Evolutionary conservation across 768 basidiomycete species (phyloP), one percentile per base, ranked within the genome.

Genomic region (Kwoniella dendrophila): DNA sequence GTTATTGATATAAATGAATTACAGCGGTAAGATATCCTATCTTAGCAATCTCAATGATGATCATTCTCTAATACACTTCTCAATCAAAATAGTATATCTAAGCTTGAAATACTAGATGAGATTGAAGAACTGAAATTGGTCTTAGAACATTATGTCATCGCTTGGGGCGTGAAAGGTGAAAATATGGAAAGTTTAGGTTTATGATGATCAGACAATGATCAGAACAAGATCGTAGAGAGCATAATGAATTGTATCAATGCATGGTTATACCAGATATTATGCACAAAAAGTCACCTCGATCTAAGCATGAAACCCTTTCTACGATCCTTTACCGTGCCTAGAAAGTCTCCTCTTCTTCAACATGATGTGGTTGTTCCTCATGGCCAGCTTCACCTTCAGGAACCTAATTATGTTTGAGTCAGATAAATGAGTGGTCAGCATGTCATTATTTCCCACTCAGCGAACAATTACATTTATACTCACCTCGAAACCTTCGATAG

Each of bases 61-160:
- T 45, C 44, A 11, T n/a, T 20, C 3, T 45, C 11, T 48, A 16
- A 12, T 48, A 14, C 22, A 27, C 12, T 22, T 11, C 30, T 33
- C n/a, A 51, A n/a, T 49, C 30, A 26, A 11, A 18, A 29, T 33
- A 92, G 92, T 70, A 88, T 94, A 71, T 84, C 89, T 0, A 82
- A 80, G 58, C 82, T 96, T 16, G 95, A 98, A 75, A 83, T 90
- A 78, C 83, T 99, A 4, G 95, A 98, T 73, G 94, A 99, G 78
- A 82, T 92, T 8, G 95, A 99, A 78, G 95, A 98, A 79, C 83
- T 99, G 20, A 89, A 93, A 59, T 84, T 99, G 4, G 89, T 98
- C 1, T 81, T 96, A 30, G 83, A 83, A 1, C 94, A 98, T 74
- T 98, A 98, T 77, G 90, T 88, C 14, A 85, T 97, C 56, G 86